These are phyloP conservation scores for Colletotrichum sp. DNA, from an alignment of 2,329 filamentous ascomycete genomes.

Conservation along the genomic window DNA sequence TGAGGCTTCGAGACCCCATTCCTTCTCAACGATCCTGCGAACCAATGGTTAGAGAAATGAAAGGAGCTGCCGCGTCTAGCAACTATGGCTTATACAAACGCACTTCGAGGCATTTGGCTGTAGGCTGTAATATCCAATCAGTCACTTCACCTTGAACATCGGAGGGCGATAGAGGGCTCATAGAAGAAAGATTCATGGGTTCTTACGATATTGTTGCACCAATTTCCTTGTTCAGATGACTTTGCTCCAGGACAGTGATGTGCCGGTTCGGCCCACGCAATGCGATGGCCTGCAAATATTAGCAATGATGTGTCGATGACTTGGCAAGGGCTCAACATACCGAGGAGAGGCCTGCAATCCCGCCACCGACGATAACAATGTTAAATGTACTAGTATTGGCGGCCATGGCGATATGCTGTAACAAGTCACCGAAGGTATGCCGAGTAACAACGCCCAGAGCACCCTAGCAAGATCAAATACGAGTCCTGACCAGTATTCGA, in stretches of 20 bases:
- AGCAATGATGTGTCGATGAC: neutral
- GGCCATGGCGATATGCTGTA: fast-evolving
- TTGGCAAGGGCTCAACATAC: neutral
- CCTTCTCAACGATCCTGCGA: neutral
- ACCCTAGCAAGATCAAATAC: neutral
- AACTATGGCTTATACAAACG: too few species aligned
- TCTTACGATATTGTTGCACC: slow-evolving; percentile 41
- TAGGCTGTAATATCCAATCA: slow-evolving; percentile 12
- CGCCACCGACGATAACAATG: slow-evolving; percentile 26
- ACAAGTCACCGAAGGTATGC: neutral
- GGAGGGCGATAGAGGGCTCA: too few species aligned
- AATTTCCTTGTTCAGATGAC: slow-evolving; percentile 36
- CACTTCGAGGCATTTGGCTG: slow-evolving; percentile 46
- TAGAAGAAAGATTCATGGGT: fast-evolving
- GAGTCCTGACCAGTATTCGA: neutral
- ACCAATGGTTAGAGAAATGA: fast-evolving
- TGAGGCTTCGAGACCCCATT: slow-evolving; percentile 32
- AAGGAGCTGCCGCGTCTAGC: too few species aligned
- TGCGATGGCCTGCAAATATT: slow-evolving; percentile 33
- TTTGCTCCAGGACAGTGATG: slow-evolving; percentile 28
- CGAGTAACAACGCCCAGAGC: neutral
- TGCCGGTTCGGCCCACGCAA: slow-evolving; percentile 30
- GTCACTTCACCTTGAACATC: too few species aligned
- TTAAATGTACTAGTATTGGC: neutral
- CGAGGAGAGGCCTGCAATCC: slow-evolving; percentile 13